Conservation (phyloP, 2,329 filamentous ascomycete species). For the Stemphylium beticola region DNA sequence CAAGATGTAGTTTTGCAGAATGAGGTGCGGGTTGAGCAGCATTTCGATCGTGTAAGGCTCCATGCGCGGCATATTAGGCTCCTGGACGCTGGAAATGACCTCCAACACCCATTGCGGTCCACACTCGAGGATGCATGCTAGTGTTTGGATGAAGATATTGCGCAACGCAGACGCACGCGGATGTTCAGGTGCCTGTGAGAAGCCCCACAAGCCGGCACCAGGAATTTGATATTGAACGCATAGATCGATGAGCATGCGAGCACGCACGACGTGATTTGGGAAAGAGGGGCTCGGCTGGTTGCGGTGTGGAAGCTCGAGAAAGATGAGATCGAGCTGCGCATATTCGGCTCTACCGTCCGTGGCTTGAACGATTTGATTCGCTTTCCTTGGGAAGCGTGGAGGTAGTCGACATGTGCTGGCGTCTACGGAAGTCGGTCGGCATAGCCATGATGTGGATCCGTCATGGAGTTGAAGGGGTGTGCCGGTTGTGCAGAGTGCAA, state of each 20-base stretch:
- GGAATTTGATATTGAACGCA: slow-evolving; percentile 40
- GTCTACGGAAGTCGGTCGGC: slow-evolving; percentile 37
- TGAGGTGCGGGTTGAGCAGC: slow-evolving; percentile 42
- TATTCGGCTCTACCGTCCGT: slow-evolving; percentile 47
- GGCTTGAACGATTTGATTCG: slow-evolving; percentile 31
- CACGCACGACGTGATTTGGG: slow-evolving; percentile 35
- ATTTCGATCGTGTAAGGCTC: slow-evolving; percentile 29
- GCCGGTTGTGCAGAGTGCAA: slow-evolving; percentile 49
- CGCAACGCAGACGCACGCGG: slow-evolving; percentile 46
- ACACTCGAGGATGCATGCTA: slow-evolving; percentile 50
- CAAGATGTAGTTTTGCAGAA: slow-evolving; percentile 47
- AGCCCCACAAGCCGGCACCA: slow-evolving; percentile 33
- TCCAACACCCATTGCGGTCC: slow-evolving; percentile 50
- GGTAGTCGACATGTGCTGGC: slow-evolving; percentile 10
- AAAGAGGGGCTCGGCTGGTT: slow-evolving; percentile 37
- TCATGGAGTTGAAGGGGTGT: slow-evolving; percentile 42
- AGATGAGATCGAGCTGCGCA: slow-evolving; percentile 49
- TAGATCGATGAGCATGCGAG: slow-evolving; percentile 42
- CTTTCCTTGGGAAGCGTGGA: slow-evolving; percentile 19
- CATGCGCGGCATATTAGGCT: slow-evolving; percentile 14
- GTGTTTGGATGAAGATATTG: slow-evolving; percentile 52
- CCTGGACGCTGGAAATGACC: slow-evolving; percentile 38
- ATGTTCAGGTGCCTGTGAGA: slow-evolving; percentile 37
- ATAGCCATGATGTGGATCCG: slow-evolving; percentile 43
- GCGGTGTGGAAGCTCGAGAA: slow-evolving; percentile 44